These are phyloP conservation scores for Dryas octopetala DNA, from an alignment of 306 rosid species.

Conservation along the genomic window DNA sequence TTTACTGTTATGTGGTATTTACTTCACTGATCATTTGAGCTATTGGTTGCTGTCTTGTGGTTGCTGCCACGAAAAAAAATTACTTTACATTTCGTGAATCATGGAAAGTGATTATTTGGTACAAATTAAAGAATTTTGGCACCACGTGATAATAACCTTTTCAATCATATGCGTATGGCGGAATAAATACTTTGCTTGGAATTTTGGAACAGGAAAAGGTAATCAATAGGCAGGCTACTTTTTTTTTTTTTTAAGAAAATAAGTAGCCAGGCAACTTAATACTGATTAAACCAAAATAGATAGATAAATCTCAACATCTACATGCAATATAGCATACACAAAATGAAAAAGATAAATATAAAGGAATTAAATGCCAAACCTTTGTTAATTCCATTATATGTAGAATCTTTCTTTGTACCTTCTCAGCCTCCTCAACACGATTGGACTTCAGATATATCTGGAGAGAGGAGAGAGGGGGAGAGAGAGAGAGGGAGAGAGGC, in stretches of 20 bases:
- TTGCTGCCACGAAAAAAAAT: too few species aligned
- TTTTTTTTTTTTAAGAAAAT: neutral
- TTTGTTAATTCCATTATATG: slow-evolving; percentile 75
- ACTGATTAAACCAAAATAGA: neutral
- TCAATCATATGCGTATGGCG: too few species aligned
- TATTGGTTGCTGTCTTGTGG: too few species aligned
- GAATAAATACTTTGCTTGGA: too few species aligned
- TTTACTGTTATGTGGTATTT: too few species aligned
- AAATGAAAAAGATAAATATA: slow-evolving; percentile 23
- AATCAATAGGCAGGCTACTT: too few species aligned
- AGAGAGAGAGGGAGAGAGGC: neutral
- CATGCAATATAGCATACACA: neutral
- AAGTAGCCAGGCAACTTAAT: neutral
- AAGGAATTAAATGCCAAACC: slow-evolving; percentile 35
- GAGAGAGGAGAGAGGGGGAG: slow-evolving; percentile 1
- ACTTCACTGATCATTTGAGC: too few species aligned
- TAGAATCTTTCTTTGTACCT: slow-evolving; percentile 74
- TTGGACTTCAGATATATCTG: slow-evolving; percentile 70
- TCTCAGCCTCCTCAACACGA: slow-evolving; percentile 66
- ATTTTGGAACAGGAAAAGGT: too few species aligned
- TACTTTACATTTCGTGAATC: too few species aligned
- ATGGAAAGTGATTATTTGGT: too few species aligned
- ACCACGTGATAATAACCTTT: too few species aligned
- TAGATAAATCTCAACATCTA: neutral
- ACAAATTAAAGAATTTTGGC: too few species aligned